Percentiles rank a stretch among this genome's conserved stretches.
Evolutionary conservation across 495 filamentous ascomycete species (phyloP).

Genomic region (Collariella sp.): DNA sequence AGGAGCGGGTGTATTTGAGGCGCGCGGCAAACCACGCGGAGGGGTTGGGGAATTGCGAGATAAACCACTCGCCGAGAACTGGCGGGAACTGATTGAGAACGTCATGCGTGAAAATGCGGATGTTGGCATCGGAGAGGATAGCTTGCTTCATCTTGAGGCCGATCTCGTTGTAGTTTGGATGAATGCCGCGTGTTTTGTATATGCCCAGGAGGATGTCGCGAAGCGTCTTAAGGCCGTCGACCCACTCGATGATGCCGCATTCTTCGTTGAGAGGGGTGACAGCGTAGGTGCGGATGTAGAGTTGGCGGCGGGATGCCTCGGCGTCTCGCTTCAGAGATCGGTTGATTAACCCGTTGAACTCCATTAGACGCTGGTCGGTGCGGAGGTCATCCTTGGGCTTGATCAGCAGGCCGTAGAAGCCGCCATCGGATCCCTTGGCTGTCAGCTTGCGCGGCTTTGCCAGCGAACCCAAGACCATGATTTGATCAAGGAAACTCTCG

Average conservation of each 20-base stretch:
- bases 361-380: constrained; percentile 96
- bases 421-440: constrained; percentile 80
- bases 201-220: constrained; percentile 79
- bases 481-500: constrained; percentile 67
- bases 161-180: constrained; percentile 42
- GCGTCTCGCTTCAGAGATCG: constrained; percentile 82
- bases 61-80: constrained; percentile 88
- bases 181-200: constrained; percentile 62
- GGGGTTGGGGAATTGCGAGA: constrained; percentile 87
- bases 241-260: constrained; percentile 97
- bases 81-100: constrained; percentile 63
- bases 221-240: constrained; percentile 89
- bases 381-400: constrained; percentile 97
- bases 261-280: constrained; percentile 97
- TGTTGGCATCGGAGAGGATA: constrained; percentile 34
- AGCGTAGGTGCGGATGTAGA: constrained; percentile 90
- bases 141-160: constrained; percentile 42
- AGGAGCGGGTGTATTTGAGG: constrained; percentile 84
- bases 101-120: constrained; percentile 58
- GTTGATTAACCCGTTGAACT: constrained; percentile 98
- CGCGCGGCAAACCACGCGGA: constrained; percentile 85
- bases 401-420: constrained; percentile 78
- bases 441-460: constrained; percentile 88
- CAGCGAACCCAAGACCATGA: constrained; percentile 80
- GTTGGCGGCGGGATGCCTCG: constrained; percentile 71